Conservation (phyloP, 768 basidiomycete genomes). For the Trametes maxima region DNA sequence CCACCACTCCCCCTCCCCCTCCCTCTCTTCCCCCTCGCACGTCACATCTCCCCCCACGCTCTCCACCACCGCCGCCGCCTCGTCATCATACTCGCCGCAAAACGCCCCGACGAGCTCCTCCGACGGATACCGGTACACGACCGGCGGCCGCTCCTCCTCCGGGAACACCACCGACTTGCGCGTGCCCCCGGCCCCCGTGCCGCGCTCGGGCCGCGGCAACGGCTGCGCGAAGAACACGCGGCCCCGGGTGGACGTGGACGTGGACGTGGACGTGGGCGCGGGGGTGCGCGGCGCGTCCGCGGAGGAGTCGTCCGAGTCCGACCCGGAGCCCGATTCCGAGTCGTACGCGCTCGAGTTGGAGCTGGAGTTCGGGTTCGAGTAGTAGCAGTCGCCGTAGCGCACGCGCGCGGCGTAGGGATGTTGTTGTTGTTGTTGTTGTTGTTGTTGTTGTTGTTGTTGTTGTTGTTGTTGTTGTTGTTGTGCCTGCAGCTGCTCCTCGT, state of each 20-base stretch:
- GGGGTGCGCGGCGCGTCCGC: background rate
- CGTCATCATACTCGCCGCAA: slow-evolving; percentile 5
- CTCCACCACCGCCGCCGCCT: no score
- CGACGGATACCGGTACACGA: slow-evolving; percentile 31
- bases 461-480: no score
- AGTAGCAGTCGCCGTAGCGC: slow-evolving; percentile 17
- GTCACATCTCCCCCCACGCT: background rate
- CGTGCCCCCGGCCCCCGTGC: background rate
- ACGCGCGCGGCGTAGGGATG: slow-evolving; percentile 22
- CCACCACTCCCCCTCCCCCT: slow-evolving; percentile 24
- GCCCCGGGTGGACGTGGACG: no score
- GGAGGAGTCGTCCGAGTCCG: slow-evolving; percentile 8
- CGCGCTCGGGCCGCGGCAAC: no score
- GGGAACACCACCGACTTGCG: slow-evolving; percentile 30
- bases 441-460: no score
- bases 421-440: no score
- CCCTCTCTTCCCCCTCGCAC: slow-evolving; percentile 5
- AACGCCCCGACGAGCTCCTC: slow-evolving; percentile 21
- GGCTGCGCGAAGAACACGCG: slow-evolving; percentile 12
- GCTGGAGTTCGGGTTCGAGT: slow-evolving; percentile 14
- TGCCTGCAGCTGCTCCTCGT: no score
- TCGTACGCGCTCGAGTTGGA: slow-evolving; percentile 14
- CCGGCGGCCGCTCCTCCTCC: slow-evolving; percentile 17
- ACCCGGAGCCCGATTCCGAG: slow-evolving; percentile 1
- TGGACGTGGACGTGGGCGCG: no score